Percentiles rank a stretch among this genome's conserved stretches.
Evolutionary conservation across 2,329 filamentous ascomycete species (phyloP).

Genomic region (Ophiocordyceps polyrhachis-furcata): DNA sequence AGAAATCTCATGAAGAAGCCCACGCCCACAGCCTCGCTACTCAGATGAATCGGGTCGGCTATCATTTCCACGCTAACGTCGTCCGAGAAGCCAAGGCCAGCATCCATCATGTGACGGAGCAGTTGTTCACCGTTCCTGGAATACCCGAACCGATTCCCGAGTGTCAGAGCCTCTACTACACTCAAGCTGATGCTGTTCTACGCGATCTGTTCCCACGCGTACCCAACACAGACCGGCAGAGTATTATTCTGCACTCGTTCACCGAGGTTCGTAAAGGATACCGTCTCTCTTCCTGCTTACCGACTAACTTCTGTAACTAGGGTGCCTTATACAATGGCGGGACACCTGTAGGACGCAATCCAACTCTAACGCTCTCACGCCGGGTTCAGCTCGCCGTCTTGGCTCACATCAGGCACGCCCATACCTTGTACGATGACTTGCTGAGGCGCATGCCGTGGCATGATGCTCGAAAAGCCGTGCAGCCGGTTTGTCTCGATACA

Average conservation of each 20-base stretch:
- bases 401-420: slow-evolving; percentile 47
- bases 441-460: slow-evolving; percentile 20
- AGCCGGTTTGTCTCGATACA: slow-evolving; percentile 40
- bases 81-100: slow-evolving; percentile 32
- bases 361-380: slow-evolving; percentile 36
- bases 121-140: slow-evolving; percentile 7
- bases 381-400: slow-evolving; percentile 46
- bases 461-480: slow-evolving; percentile 37
- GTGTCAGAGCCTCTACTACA: slow-evolving; percentile 39
- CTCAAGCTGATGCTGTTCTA: slow-evolving; percentile 41
- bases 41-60: slow-evolving; percentile 40
- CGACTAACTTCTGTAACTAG: slow-evolving; percentile 12
- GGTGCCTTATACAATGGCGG: slow-evolving; percentile 31
- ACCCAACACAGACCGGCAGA: slow-evolving; percentile 42
- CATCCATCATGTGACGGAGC: slow-evolving; percentile 10
- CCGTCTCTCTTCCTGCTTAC: background rate
- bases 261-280: slow-evolving; percentile 29
- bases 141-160: slow-evolving; percentile 37
- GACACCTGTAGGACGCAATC: slow-evolving; percentile 37
- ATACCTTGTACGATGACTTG: slow-evolving; percentile 45
- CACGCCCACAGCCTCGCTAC: slow-evolving; percentile 22
- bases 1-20: slow-evolving; percentile 13
- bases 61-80: slow-evolving; percentile 39
- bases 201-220: slow-evolving; percentile 47
- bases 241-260: slow-evolving; percentile 44